Evolutionary conservation across 2,329 filamentous ascomycete genomes (phyloP).

Genomic region (Colletotrichum higginsianum): DNA sequence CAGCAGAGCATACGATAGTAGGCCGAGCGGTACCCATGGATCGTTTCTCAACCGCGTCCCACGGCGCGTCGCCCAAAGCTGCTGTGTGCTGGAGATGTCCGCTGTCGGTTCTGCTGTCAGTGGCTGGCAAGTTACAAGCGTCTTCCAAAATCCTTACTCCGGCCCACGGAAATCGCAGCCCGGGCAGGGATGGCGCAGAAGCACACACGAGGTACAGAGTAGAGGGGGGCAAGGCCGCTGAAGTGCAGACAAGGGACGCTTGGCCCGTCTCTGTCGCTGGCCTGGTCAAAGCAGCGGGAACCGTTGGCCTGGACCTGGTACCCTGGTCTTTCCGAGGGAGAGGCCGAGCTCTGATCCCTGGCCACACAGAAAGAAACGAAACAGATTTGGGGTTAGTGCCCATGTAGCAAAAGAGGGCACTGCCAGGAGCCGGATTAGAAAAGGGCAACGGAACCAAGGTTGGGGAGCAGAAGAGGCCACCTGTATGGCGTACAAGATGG

Average conservation of each 20-base stretch:
- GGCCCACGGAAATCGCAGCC: conserved; percentile 31
- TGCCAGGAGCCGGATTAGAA: conserved; percentile 8
- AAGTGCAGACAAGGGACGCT: conserved; percentile 7
- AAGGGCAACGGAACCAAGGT: not conserved
- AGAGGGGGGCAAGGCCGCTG: not conserved
- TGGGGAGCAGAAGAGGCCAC: not conserved
- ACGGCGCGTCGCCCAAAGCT: conserved; percentile 19
- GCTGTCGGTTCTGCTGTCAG: conserved; percentile 25
- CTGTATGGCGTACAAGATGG: conserved; percentile 1
- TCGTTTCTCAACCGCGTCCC: not conserved
- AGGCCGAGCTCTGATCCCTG: conserved; percentile 31
- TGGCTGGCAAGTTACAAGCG: conserved; percentile 29
- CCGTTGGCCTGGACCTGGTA: conserved; percentile 26
- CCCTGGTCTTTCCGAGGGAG: conserved; percentile 12
- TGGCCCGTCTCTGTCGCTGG: conserved; percentile 22
- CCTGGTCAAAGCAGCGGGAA: conserved; percentile 28
- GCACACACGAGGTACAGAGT: conserved; percentile 1
- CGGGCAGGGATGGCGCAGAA: conserved; percentile 32
- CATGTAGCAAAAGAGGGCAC: conserved; percentile 14
- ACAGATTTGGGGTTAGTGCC: conserved; percentile 26
- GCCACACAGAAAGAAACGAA: conserved; percentile 29
- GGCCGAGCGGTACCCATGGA: conserved; percentile 21
- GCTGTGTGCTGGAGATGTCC: conserved; percentile 1
- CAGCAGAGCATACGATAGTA: not conserved
- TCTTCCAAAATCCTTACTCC: conserved; percentile 31